Conservation (phyloP, 2,329 filamentous ascomycete species). For the Rhinocladiella similis region DNA sequence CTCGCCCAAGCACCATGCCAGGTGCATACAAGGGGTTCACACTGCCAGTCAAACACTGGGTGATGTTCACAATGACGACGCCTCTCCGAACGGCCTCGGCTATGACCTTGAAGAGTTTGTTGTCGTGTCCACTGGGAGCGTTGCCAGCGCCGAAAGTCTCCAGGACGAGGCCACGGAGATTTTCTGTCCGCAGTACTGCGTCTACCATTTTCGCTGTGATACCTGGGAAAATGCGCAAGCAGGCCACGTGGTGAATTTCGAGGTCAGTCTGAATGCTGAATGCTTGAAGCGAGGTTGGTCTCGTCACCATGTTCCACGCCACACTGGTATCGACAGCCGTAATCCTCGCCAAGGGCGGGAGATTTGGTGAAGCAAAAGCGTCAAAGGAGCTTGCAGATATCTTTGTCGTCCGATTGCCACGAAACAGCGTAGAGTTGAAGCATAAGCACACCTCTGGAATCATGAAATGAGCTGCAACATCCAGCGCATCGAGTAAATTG, state of each 20-base stretch:
- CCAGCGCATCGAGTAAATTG: conserved; percentile 80
- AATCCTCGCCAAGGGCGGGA: conserved; percentile 75
- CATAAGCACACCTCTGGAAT: conserved; percentile 92
- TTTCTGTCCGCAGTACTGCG: conserved; percentile 74
- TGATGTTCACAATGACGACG: conserved; percentile 86
- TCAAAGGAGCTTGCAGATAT: conserved; percentile 82
- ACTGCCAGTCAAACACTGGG: conserved; percentile 75
- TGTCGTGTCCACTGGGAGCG: conserved; percentile 78
- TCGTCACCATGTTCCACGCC: conserved; percentile 73
- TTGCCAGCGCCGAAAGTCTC: conserved; percentile 95
- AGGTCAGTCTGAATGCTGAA: conserved; percentile 74
- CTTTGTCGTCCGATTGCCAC: conserved; percentile 86
- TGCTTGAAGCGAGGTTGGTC: conserved; percentile 71
- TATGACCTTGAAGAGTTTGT: conserved; percentile 75
- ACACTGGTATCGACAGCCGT: conserved; percentile 79
- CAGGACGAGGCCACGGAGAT: conserved; percentile 76
- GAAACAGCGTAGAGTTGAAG: conserved; percentile 88
- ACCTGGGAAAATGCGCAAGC: conserved; percentile 85
- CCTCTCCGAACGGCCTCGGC: conserved; percentile 74
- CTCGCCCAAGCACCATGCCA: conserved; percentile 73
- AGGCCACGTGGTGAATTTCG: conserved; percentile 85
- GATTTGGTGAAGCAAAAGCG: conserved; percentile 87
- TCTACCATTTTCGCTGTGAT: conserved; percentile 94
- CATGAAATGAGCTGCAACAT: conserved; percentile 88
- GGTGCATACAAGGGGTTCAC: conserved; percentile 78